Percentiles rank a stretch among this genome's conserved stretches.
These are phyloP conservation scores for Xylariaceae sp. DNA, from an alignment of 2,329 filamentous ascomycete species.

Conservation along the genomic window DNA sequence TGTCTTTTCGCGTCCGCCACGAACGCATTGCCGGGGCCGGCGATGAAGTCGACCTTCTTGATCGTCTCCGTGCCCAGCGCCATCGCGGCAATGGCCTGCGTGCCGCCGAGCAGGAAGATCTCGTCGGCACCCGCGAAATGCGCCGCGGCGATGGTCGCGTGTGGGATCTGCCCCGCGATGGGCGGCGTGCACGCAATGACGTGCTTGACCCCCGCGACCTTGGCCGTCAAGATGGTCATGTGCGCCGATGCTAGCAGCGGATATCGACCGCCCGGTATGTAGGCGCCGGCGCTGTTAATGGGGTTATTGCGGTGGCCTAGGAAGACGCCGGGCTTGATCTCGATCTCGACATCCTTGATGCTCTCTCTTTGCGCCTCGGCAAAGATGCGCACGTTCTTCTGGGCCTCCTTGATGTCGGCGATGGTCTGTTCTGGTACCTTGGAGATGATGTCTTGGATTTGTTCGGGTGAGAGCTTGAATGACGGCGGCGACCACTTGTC, in stretches of 20 bases:
- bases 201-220: constrained; percentile 46
- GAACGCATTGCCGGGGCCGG: constrained; percentile 50
- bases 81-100: constrained; percentile 50
- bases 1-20: constrained; percentile 51
- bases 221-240: constrained; percentile 53
- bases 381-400: constrained; percentile 45
- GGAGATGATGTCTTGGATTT: constrained; percentile 42
- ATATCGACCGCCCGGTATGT: constrained; percentile 48
- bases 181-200: constrained; percentile 50
- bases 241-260: constrained; percentile 49
- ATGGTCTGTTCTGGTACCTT: constrained; percentile 39
- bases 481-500: constrained; percentile 47
- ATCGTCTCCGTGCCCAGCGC: constrained; percentile 45
- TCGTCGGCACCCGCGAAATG: constrained; percentile 17
- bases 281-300: constrained; percentile 41
- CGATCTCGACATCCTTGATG: constrained; percentile 46
- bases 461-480: constrained; percentile 41
- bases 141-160: constrained; percentile 47
- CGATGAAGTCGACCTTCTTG: constrained; percentile 46
- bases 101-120: constrained; percentile 30
- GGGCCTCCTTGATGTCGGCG: constrained; percentile 36
- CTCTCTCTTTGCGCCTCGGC: constrained; percentile 41
- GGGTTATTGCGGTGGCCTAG: constrained; percentile 48
- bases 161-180: constrained; percentile 42
- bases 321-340: constrained; percentile 44